These are phyloP conservation scores for Microcyclosporella mali DNA, from an alignment of 2,329 filamentous ascomycete species.

Conservation along the genomic window DNA sequence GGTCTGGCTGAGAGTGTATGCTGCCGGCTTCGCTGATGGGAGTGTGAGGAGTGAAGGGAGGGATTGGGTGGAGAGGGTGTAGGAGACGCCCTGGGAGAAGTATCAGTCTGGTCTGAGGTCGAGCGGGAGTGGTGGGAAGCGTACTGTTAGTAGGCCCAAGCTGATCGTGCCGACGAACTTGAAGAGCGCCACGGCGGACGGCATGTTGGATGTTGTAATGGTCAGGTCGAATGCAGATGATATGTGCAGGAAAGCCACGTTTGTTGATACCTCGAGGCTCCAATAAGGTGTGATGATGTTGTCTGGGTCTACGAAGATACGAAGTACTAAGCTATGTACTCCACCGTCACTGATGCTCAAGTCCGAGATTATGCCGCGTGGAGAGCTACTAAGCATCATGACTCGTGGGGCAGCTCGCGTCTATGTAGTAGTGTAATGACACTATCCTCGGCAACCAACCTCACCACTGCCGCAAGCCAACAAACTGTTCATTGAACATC, in stretches of 20 bases:
- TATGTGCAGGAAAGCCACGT: neutral
- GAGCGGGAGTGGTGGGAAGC: constrained; percentile 6
- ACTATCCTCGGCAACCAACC: neutral
- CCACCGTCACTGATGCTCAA: neutral
- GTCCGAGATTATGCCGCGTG: neutral
- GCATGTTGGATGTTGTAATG: constrained; percentile 23
- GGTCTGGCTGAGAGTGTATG: constrained; percentile 56
- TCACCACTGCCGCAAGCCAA: neutral
- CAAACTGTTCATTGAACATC: no score
- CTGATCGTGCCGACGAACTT: constrained; percentile 93
- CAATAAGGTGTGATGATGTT: neutral
- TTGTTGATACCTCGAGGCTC: neutral
- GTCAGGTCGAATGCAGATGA: neutral
- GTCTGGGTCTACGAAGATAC: no score
- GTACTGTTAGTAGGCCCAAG: constrained; percentile 57
- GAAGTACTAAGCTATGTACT: no score
- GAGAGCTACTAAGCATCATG: constrained; percentile 1
- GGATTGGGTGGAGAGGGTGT: constrained; percentile 70
- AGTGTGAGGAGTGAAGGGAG: constrained; percentile 76
- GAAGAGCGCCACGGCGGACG: constrained; percentile 61
- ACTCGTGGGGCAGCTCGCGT: no score
- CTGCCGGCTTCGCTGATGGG: constrained; percentile 65
- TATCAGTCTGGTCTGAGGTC: constrained; percentile 7
- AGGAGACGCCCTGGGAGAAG: constrained; percentile 71
- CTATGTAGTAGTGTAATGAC: no score